Evolutionary conservation across 202 grass and related monocot genomes (phyloP).

Genomic region (Hordeum pubiflorum): DNA sequence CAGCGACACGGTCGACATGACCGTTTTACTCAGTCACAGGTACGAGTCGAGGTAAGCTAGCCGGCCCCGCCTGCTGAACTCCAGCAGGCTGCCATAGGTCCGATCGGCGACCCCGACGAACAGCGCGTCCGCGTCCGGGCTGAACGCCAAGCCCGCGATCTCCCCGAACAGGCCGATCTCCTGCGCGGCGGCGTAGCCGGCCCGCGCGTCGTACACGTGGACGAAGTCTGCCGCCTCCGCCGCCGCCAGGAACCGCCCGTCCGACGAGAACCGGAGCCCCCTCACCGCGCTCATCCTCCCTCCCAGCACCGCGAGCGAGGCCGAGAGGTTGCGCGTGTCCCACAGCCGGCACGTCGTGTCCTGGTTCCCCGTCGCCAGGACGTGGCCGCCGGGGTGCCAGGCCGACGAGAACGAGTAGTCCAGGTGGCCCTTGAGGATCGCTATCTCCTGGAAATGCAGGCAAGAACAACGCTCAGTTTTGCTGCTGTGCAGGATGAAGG

Average conservation of each 20-base stretch:
- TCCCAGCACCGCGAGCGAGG: conserved; percentile 37
- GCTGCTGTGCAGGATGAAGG: too few species aligned
- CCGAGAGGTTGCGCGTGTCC: conserved; percentile 57
- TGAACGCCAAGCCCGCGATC: conserved; percentile 54
- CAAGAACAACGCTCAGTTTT: not conserved
- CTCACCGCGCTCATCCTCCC: conserved; percentile 51
- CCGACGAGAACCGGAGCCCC: conserved; percentile 55
- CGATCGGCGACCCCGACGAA: conserved; percentile 52
- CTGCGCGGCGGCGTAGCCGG: conserved; percentile 28
- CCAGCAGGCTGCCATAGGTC: conserved; percentile 54
- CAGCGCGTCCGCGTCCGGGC: conserved; percentile 40
- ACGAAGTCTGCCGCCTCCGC: conserved; percentile 71
- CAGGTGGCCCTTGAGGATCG: conserved; percentile 44
- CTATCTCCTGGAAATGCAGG: conserved; percentile 22
- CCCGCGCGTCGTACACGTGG: conserved; percentile 38
- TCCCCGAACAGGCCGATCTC: conserved; percentile 81
- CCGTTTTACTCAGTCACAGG: not conserved
- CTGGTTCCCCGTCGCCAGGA: conserved; percentile 64
- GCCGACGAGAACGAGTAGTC: conserved; percentile 78
- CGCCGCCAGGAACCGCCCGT: conserved; percentile 59
- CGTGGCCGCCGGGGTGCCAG: conserved; percentile 45
- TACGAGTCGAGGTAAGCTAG: conserved; percentile 36
- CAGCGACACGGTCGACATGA: not conserved
- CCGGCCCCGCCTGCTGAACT: conserved; percentile 43
- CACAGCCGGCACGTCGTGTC: conserved; percentile 71